phyloP scores from a whole-genome alignment of 139 green algal species.

The Tetraselmis chui region DNA sequence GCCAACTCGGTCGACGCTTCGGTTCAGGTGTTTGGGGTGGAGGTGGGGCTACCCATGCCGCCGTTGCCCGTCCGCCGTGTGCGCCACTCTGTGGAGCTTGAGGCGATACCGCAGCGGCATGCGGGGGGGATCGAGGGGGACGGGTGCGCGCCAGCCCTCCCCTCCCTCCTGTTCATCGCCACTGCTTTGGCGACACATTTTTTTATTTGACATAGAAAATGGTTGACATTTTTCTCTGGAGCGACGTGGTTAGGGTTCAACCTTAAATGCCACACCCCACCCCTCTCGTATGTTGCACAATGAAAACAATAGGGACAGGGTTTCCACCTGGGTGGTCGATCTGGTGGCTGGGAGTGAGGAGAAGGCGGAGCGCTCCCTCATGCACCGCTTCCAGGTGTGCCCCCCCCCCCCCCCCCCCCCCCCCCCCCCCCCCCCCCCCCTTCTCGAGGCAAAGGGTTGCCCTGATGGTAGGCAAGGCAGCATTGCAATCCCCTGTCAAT shows the following conservation, averaged over 20 bases:
- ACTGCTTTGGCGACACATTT: too few species aligned
- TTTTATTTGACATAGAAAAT: too few species aligned
- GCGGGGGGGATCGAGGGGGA: neutral
- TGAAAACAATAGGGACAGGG: neutral
- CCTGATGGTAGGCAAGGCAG: slow-evolving; percentile 2
- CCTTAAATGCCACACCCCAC: too few species aligned
- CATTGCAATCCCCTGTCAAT: too few species aligned
- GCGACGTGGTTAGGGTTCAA: too few species aligned
- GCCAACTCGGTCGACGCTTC: neutral
- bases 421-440: neutral
- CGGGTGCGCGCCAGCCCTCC: too few species aligned
- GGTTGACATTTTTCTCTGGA: too few species aligned
- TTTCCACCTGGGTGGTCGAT: neutral
- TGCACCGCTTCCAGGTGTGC: slow-evolving; percentile 34
- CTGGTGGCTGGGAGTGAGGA: slow-evolving; percentile 1
- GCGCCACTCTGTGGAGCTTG: neutral
- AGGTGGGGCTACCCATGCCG: neutral
- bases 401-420: neutral
- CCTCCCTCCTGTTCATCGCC: too few species aligned
- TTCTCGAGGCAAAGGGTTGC: neutral
- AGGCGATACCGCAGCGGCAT: neutral
- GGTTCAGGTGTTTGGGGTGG: neutral
- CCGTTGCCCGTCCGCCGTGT: neutral
- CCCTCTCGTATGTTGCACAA: too few species aligned
- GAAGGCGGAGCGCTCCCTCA: slow-evolving; percentile 36